A percentile compares a stretch with the other conserved stretches of the same genome.
These are phyloP conservation scores for Eucalyptus sp. DNA, from an alignment of 345 rosid species.

Conservation along the genomic window DNA sequence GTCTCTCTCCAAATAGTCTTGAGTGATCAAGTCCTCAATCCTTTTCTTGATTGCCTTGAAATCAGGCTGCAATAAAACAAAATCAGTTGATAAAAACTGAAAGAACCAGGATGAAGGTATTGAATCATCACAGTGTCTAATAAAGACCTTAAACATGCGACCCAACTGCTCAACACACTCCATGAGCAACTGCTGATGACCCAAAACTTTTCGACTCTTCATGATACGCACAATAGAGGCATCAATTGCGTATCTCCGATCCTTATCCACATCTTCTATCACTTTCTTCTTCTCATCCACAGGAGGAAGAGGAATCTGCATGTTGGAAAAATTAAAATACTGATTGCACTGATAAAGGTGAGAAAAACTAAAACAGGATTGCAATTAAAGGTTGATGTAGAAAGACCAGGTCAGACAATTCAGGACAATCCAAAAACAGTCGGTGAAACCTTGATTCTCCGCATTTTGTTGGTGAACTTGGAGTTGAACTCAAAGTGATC, in stretches of 20 bases:
- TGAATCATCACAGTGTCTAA: neutral
- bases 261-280: slow-evolving; percentile 87
- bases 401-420: neutral
- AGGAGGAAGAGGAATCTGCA: slow-evolving; percentile 86
- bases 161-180: slow-evolving; percentile 90
- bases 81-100: neutral
- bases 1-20: slow-evolving; percentile 91
- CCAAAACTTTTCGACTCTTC: slow-evolving; percentile 84
- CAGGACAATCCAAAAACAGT: neutral
- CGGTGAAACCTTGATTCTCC: slow-evolving; percentile 65
- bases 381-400: no score
- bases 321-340: neutral
- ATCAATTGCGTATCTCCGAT: slow-evolving; percentile 78
- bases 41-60: slow-evolving; percentile 90
- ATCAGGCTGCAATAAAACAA: slow-evolving; percentile 61
- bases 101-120: neutral
- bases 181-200: slow-evolving; percentile 67
- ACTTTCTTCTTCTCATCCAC: slow-evolving; percentile 91
- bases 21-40: slow-evolving; percentile 82
- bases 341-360: neutral
- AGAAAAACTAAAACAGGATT: neutral
- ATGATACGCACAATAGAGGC: slow-evolving; percentile 96
- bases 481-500: slow-evolving; percentile 61
- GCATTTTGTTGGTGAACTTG: slow-evolving; percentile 80
- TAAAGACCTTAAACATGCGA: slow-evolving; percentile 83